These are phyloP conservation scores for Alternaria infectoria DNA, from an alignment of 2,329 filamentous ascomycete species.

Conservation along the genomic window DNA sequence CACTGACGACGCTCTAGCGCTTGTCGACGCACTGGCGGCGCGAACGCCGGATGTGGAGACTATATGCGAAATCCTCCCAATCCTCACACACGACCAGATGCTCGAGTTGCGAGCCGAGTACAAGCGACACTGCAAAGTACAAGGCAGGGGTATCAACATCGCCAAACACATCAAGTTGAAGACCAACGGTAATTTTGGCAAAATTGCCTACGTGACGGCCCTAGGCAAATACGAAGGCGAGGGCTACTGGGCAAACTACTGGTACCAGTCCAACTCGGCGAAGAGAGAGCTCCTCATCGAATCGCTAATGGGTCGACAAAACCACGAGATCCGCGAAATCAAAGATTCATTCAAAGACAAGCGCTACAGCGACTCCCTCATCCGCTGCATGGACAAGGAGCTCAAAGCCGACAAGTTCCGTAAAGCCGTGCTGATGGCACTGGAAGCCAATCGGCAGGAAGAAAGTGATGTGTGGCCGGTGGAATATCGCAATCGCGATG, in stretches of 20 bases:
- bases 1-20: constrained; percentile 74
- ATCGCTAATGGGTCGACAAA: constrained; percentile 85
- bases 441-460: constrained; percentile 84
- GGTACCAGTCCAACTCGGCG: constrained; percentile 88
- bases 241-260: constrained; percentile 97
- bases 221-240: constrained; percentile 91
- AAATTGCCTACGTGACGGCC: constrained; percentile 88
- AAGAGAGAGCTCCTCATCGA: constrained; percentile 91
- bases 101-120: constrained; percentile 87
- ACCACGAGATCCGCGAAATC: constrained; percentile 85
- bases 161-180: constrained; percentile 87
- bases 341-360: constrained; percentile 90
- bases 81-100: constrained; percentile 84
- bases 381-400: constrained; percentile 88
- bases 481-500: constrained; percentile 69
- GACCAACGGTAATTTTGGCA: constrained; percentile 79
- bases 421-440: constrained; percentile 78
- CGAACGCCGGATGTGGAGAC: constrained; percentile 69
- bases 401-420: constrained; percentile 97
- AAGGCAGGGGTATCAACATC: constrained; percentile 80
- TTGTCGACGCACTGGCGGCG: constrained; percentile 76
- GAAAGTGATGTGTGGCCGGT: constrained; percentile 69
- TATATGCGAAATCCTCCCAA: constrained; percentile 83
- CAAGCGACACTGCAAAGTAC: constrained; percentile 85
- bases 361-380: constrained; percentile 82